Conservation (phyloP, 345 rosid genomes). For the Reutealis trisperma region DNA sequence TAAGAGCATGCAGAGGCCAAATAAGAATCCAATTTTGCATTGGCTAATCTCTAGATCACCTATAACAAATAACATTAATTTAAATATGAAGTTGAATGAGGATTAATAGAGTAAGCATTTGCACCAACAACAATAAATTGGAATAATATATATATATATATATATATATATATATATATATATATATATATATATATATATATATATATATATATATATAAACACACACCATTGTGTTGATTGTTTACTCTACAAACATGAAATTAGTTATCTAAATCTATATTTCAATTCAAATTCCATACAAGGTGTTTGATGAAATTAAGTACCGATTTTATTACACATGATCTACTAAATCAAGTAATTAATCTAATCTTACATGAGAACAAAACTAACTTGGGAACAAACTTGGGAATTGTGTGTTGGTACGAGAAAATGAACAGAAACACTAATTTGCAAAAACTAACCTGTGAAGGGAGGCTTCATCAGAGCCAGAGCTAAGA, state of each 20-base stretch:
- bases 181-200: too few relatives aligned
- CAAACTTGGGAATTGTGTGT: neutral
- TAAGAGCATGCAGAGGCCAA: neutral
- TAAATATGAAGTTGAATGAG: neutral
- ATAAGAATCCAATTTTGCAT: neutral
- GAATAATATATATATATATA: too few relatives aligned
- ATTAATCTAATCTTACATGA: too few relatives aligned
- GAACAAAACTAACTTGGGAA: neutral
- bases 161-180: too few relatives aligned
- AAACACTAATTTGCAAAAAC: neutral
- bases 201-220: too few relatives aligned
- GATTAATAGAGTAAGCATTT: neutral
- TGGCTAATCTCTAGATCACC: neutral
- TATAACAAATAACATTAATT: neutral
- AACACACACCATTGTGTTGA: neutral
- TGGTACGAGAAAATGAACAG: too few relatives aligned
- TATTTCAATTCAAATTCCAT: conserved; percentile 6
- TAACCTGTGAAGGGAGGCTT: conserved; percentile 80
- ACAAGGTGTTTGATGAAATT: conserved; percentile 6
- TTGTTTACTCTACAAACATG: neutral
- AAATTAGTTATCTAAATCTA: neutral
- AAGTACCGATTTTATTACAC: neutral
- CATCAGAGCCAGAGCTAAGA: conserved; percentile 65
- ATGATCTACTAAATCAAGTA: neutral
- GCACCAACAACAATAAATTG: neutral